Base-by-base conservation (phyloP, 2,329 filamentous ascomycete species). In the Aspergillus jensenii region DNA sequence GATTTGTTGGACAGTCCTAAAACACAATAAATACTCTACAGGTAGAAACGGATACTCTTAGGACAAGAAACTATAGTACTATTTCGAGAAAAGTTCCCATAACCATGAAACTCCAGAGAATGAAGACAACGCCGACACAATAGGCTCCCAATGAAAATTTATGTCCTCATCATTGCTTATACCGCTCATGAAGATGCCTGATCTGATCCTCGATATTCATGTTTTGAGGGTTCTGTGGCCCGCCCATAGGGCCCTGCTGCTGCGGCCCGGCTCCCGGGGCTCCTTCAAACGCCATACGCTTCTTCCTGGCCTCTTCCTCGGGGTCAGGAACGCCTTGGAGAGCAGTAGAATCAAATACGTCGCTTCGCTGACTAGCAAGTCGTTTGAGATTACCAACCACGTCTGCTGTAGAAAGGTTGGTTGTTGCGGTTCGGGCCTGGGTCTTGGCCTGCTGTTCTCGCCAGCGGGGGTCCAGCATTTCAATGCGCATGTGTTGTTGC, bases 331-430 rank as follows among this genome's bases (percentile, higher is more conserved):
- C 81, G 63, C 88, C 82, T 5, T 69, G 61, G 23, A 72, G 71
- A 15, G 73, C 65, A 8, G 74, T 70, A 7, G 74, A 78, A 65
- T 97, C 93, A 65, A 96, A 96, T 17, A 97, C 84, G 68, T 97
- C 93, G 64, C 84, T 89, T 47, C 93, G 86, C 74, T 96, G 90
- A 65, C 90, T 93, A 23, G 93, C 92, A 52, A 98, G 82, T n/a
- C 93, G 88, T 80, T 98, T 98, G 62, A 98, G 84, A 72, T 98
- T 97, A 73, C 91, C 93, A 52, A 92, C 93, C 46, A 96, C 91
- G 66, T 98, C 93, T 35, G 84, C 86, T 3, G 91, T 93, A 1
- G 89, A 90, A 9, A 96, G 78, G 67, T 96, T 97, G 9, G 92
- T 96, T 0, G 90, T 93, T 1, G 90, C 86, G 63, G 89, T 91